Evolutionary conservation across 768 basidiomycete genomes (phyloP).

Genomic region (Agaricus blazei): DNA sequence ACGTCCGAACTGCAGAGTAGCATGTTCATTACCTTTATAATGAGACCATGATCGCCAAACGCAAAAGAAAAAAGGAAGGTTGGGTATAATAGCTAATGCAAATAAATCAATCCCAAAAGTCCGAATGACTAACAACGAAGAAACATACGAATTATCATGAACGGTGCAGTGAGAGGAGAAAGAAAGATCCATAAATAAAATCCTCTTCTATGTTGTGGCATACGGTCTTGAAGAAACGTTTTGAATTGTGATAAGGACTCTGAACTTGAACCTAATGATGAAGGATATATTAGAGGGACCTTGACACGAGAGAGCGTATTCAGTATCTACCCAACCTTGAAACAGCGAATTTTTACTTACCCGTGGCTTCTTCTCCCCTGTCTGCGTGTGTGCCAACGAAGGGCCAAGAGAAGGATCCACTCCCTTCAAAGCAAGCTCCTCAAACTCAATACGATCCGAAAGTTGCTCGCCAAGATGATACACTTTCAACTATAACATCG

Average conservation of each 20-base stretch:
- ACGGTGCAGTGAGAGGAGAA: slow-evolving; percentile 70
- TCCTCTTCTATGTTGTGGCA: slow-evolving; percentile 60
- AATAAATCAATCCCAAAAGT: not conserved
- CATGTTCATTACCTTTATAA: slow-evolving; percentile 51
- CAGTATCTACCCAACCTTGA: not conserved
- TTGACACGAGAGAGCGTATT: slow-evolving; percentile 19
- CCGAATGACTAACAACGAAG: not conserved
- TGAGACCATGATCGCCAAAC: slow-evolving; percentile 84
- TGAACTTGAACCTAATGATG: slow-evolving; percentile 30
- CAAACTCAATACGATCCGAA: slow-evolving; percentile 71
- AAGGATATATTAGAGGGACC: slow-evolving; percentile 66
- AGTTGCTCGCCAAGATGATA: slow-evolving; percentile 64
- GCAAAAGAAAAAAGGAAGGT: slow-evolving; percentile 83
- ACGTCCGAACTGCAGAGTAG: not conserved
- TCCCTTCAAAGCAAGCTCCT: slow-evolving; percentile 71
- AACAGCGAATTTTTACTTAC: not conserved
- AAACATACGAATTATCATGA: slow-evolving; percentile 68
- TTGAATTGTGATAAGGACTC: slow-evolving; percentile 42
- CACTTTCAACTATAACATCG: slow-evolving; percentile 41
- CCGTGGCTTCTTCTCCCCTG: slow-evolving; percentile 10
- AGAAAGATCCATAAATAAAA: slow-evolving; percentile 62
- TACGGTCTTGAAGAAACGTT: slow-evolving; percentile 45
- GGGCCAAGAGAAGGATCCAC: slow-evolving; percentile 69
- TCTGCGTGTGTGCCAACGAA: slow-evolving; percentile 25
- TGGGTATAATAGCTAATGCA: slow-evolving; percentile 66